A percentile compares a stretch with the other conserved stretches of the same genome.
These are phyloP conservation scores for Diddensiella caesifluorescens DNA, from an alignment of 805 yeast species.

Conservation along the genomic window DNA sequence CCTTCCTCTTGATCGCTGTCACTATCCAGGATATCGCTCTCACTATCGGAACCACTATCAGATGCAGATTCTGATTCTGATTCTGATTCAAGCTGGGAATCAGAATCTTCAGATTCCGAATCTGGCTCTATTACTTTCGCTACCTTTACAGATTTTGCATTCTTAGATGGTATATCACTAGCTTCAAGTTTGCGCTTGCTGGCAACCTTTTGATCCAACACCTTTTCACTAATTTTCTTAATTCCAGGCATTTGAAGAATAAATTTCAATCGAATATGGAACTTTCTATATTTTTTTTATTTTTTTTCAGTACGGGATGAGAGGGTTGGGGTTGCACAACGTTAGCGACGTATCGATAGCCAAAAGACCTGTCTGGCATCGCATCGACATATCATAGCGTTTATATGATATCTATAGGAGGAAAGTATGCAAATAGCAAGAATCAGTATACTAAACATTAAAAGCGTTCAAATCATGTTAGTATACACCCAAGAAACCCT, in stretches of 20 bases:
- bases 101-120: not conserved
- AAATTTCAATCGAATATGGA: too few species aligned
- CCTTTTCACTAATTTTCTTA: not conserved
- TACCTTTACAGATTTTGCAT: not conserved
- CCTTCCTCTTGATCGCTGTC: conserved; percentile 13
- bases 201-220: not conserved
- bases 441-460: too few species aligned
- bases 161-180: not conserved
- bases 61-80: conserved; percentile 6
- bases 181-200: not conserved
- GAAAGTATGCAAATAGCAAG: too few species aligned
- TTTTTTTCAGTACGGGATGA: too few species aligned
- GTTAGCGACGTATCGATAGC: too few species aligned
- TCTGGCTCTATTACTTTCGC: not conserved
- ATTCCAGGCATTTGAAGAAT: conserved; percentile 2
- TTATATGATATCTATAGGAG: too few species aligned
- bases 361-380: too few species aligned
- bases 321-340: too few species aligned
- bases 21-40: conserved; percentile 6
- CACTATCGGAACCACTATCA: conserved; percentile 12
- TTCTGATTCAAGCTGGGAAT: not conserved
- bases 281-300: too few species aligned
- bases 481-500: too few species aligned
- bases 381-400: too few species aligned
- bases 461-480: too few species aligned